Evolutionary conservation across 2,329 filamentous ascomycete species (phyloP).

Genomic region (Alternaria arbusti): DNA sequence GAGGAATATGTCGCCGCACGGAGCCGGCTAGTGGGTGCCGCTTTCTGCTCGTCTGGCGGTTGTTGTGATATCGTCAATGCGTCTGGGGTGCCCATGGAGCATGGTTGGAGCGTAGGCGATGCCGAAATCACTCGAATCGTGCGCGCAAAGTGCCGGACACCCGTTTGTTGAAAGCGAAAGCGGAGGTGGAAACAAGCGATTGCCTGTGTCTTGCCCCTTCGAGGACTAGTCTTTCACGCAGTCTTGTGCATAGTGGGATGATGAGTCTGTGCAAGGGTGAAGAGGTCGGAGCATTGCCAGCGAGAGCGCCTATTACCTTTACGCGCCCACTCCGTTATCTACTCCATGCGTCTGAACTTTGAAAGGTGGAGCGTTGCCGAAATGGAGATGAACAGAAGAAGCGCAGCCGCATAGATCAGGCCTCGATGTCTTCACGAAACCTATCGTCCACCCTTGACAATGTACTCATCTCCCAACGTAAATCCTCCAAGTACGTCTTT

Average conservation of each 20-base stretch:
- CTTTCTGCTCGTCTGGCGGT: not conserved
- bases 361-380: not conserved
- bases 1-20: not conserved
- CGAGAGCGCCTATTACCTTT: not conserved
- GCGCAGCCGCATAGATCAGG: not conserved
- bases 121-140: not conserved
- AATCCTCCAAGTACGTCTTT: constrained; percentile 48
- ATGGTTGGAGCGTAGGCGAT: not conserved
- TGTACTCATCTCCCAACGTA: constrained; percentile 33
- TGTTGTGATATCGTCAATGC: not conserved
- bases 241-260: not conserved
- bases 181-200: not conserved
- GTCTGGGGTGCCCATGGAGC: not conserved
- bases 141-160: not conserved
- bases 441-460: constrained; percentile 23
- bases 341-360: not conserved
- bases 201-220: not conserved
- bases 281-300: not conserved
- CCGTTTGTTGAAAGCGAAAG: not conserved
- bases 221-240: not conserved
- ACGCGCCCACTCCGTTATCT: not conserved
- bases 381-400: not conserved
- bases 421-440: not conserved
- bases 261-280: not conserved
- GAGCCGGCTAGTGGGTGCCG: not conserved